Evolutionary conservation across 2,329 filamentous ascomycete species (phyloP).

Genomic region (Ceratocystis huliohia): DNA sequence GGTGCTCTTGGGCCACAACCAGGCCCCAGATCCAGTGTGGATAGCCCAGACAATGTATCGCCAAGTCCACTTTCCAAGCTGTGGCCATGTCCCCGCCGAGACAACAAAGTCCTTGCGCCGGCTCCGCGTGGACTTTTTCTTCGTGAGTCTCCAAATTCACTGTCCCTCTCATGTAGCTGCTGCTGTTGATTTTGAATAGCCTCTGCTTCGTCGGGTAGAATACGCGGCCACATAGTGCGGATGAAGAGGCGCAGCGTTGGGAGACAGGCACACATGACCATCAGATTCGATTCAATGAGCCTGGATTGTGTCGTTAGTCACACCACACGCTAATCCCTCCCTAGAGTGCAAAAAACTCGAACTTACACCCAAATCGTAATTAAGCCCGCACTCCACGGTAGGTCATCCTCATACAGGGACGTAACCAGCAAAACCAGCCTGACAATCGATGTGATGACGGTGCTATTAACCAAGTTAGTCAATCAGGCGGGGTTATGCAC

Average conservation of each 20-base stretch:
- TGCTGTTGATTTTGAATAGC: background rate
- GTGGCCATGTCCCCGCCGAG: background rate
- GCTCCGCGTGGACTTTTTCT: background rate
- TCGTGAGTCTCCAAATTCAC: background rate
- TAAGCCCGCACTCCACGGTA: background rate
- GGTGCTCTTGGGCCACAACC: background rate
- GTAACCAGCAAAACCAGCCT: background rate
- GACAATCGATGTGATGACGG: conserved; percentile 1
- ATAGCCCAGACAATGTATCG: conserved; percentile 2
- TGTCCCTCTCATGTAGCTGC: background rate
- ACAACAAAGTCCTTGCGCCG: background rate
- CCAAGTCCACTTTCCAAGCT: background rate
- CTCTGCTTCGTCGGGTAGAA: background rate
- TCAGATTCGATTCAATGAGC: background rate
- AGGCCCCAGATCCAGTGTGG: background rate
- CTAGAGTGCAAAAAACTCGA: no score
- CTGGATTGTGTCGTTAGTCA: background rate
- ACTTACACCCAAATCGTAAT: conserved; percentile 8
- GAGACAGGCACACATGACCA: conserved; percentile 6
- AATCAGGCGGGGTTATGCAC: background rate
- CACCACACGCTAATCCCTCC: background rate
- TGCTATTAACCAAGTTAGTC: background rate
- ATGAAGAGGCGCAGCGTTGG: background rate
- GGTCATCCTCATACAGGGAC: background rate
- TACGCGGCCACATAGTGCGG: background rate